Percentiles rank a stretch among this genome's conserved stretches.
Conservation (phyloP, 2,329 filamentous ascomycete genomes). For the Cladosporium austrohemisphaericum region DNA sequence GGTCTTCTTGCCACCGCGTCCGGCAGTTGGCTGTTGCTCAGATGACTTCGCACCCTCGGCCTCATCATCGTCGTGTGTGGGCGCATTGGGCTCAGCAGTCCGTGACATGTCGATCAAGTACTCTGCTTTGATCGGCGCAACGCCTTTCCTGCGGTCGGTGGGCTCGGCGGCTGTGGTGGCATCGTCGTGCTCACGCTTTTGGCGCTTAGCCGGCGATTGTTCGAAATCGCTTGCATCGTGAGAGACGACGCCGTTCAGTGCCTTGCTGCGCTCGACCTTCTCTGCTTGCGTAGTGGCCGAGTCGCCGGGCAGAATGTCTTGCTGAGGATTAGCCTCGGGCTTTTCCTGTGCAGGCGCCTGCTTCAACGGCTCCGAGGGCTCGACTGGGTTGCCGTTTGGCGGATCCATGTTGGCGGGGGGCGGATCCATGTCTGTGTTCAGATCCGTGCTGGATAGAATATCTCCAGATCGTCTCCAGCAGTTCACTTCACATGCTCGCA, state of each 20-base stretch:
- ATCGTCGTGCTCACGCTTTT: constrained; percentile 35
- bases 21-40: constrained; percentile 29
- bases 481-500: no score
- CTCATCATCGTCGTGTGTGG: constrained; percentile 33
- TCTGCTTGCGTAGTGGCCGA: constrained; percentile 39
- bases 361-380: constrained; percentile 23
- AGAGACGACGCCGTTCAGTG: constrained; percentile 16
- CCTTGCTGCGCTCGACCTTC: constrained; percentile 36
- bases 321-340: constrained; percentile 31
- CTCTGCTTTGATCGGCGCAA: constrained; percentile 71
- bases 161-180: constrained; percentile 28
- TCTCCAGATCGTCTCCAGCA: no score
- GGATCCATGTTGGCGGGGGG: not conserved
- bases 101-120: constrained; percentile 41
- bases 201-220: constrained; percentile 35
- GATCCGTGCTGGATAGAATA: not conserved
- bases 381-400: constrained; percentile 23
- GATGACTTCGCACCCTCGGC: constrained; percentile 41
- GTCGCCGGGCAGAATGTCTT: constrained; percentile 34
- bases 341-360: constrained; percentile 20
- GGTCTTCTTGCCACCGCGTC: constrained; percentile 46
- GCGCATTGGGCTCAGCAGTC: constrained; percentile 15
- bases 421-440: not conserved
- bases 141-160: constrained; percentile 46
- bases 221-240: constrained; percentile 27